Percentiles rank a stretch among this genome's conserved stretches.
Conservation (phyloP, 2,329 filamentous ascomycete genomes). For the Calonectria henricotiae region DNA sequence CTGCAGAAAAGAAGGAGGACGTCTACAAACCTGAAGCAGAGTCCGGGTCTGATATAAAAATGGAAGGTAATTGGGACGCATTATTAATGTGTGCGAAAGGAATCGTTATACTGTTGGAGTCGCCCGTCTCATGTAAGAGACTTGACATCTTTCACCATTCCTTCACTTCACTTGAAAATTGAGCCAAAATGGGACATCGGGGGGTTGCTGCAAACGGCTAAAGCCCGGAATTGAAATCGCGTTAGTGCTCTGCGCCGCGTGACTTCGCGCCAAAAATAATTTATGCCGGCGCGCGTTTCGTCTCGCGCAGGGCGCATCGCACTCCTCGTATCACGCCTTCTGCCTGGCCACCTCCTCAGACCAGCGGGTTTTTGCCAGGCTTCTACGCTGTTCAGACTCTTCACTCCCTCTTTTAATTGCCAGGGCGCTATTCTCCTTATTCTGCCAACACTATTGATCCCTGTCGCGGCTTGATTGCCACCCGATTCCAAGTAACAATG, state of each 20-base stretch:
- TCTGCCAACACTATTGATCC: not conserved
- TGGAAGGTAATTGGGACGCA: conserved; percentile 71
- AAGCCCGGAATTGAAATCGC: conserved; percentile 43
- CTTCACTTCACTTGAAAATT: conserved; percentile 39
- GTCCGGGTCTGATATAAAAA: conserved; percentile 84
- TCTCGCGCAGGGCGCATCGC: conserved; percentile 35
- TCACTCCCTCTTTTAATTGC: not conserved
- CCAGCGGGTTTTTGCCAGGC: not conserved
- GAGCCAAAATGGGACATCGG: conserved; percentile 29
- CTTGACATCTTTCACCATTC: not conserved
- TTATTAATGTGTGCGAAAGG: conserved; percentile 48
- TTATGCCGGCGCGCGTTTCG: conserved; percentile 47
- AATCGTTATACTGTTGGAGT: not conserved
- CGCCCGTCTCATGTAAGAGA: conserved; percentile 13
- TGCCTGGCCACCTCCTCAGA: not conserved
- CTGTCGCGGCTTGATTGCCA: not conserved
- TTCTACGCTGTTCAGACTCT: not conserved
- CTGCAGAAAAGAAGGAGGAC: conserved; percentile 47
- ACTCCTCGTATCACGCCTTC: not conserved
- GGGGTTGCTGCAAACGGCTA: conserved; percentile 32
- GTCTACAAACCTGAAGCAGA: conserved; percentile 55
- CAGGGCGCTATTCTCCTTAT: not conserved
- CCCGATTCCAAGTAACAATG: conserved; percentile 58
- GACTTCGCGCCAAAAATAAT: conserved; percentile 56
- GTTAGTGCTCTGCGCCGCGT: conserved; percentile 47